Evolutionary conservation across 176 grass and related monocot species (phyloP).

Genomic region (Saccharum spontaneum): DNA sequence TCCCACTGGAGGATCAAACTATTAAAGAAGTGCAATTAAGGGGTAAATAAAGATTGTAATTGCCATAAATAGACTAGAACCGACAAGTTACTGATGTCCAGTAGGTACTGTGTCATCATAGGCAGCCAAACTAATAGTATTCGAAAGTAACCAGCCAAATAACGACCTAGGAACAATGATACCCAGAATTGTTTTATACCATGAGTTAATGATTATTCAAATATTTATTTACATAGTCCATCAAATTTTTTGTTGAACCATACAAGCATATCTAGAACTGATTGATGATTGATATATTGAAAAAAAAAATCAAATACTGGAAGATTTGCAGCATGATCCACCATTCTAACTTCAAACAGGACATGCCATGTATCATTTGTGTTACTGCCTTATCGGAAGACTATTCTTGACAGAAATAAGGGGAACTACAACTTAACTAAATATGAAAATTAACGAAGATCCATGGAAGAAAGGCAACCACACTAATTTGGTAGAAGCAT

Average conservation of each 20-base stretch:
- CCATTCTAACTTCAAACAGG: neutral
- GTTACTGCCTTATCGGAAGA: neutral
- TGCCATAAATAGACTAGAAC: neutral
- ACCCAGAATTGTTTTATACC: neutral
- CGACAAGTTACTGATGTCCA: neutral
- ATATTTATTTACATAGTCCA: neutral
- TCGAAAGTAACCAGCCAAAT: neutral
- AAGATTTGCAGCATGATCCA: neutral
- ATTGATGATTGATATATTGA: neutral
- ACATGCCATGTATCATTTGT: neutral
- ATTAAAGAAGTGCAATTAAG: neutral
- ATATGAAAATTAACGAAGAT: neutral
- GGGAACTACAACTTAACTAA: neutral
- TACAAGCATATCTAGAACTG: neutral
- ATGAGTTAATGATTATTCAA: slow-evolving; percentile 10
- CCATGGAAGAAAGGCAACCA: slow-evolving; percentile 1
- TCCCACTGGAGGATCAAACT: neutral
- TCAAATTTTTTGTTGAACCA: neutral
- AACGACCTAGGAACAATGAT: neutral
- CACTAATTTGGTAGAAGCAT: neutral
- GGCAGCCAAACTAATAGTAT: slow-evolving; percentile 4
- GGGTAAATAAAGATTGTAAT: neutral
- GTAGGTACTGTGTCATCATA: neutral
- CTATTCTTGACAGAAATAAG: neutral
- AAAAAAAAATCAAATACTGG: slow-evolving; percentile 1